Base-by-base conservation (phyloP, 208 protist genomes). In the Trypanosoma rangeli region DNA sequence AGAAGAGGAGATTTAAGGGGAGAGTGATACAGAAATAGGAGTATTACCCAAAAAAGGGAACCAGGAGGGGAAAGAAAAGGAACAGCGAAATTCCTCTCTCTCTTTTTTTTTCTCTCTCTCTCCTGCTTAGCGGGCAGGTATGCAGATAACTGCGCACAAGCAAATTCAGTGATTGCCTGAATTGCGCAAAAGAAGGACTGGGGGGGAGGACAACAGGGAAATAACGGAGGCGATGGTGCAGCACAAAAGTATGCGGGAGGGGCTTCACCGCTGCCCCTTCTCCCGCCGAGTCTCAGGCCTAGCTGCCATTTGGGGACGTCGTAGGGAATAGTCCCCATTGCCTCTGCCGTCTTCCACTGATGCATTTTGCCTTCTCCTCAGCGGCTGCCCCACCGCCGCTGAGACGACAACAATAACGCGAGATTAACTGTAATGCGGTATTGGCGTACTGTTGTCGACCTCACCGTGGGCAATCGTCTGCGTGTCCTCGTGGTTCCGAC, bases 401-500 rank as follows among this genome's bases (percentile, higher is more conserved):
- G 22, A 0, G 24, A 12, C 22, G 10, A n/a, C 9, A 26, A 53
- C 49, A 24, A 35, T 52, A 60, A 29, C 53, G 33, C 50, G n/a
- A 56, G 3, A 39, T 83, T 31, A 52, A 73, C 53, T 80, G 67
- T 60, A 68, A 78, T 5, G 26, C 46, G 31, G 42, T 80, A 35
- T 61, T 84, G 52, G 46, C 53, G 16, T 84, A 63, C 64, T 70
- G 62, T 42, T 53, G 28, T 16, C 29, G 59, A 8, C 59, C 63
- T 3, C 59, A 26, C 79, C 79, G 9, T 57, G 70, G 3, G 73
- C 79, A 16, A 35, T 84, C 5, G 49, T 58, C 48, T 67, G 61
- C 20, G 71, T 53, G 57, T 72, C 70, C 15, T 74, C 79, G 3
- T 48, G n/a, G n/a, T 53, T 78, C 18, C 79, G 79, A 0, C 79